Evolutionary conservation across 2,329 filamentous ascomycete species (phyloP).

Genomic region (Didymella pinodella): DNA sequence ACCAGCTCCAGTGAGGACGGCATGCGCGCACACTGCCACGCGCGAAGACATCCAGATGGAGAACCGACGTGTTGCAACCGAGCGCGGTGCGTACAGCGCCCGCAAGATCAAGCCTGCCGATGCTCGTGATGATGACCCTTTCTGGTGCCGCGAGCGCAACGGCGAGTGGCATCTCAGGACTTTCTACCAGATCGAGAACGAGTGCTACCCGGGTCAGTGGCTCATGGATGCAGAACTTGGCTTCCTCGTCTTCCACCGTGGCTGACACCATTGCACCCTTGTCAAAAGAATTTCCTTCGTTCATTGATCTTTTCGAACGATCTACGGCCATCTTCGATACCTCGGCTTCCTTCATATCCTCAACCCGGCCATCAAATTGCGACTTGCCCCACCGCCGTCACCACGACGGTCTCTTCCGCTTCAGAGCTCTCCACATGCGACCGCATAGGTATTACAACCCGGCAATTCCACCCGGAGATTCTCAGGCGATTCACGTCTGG

Average conservation of each 20-base stretch:
- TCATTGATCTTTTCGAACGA: neutral
- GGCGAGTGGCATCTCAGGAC: slow-evolving; percentile 48
- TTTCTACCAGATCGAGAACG: slow-evolving; percentile 51
- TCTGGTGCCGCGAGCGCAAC: slow-evolving; percentile 50
- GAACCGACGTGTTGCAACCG: slow-evolving; percentile 41
- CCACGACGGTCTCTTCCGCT: neutral
- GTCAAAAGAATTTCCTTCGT: neutral
- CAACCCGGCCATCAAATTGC: slow-evolving; percentile 1
- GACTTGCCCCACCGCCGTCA: neutral
- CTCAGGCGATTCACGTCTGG: neutral
- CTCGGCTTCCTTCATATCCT: neutral
- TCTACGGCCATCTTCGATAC: slow-evolving; percentile 1
- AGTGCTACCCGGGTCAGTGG: slow-evolving; percentile 50
- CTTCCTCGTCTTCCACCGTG: slow-evolving; percentile 45
- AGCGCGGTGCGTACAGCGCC: slow-evolving; percentile 43
- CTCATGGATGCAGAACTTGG: slow-evolving; percentile 45
- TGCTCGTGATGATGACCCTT: slow-evolving; percentile 44
- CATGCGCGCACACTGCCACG: slow-evolving; percentile 25
- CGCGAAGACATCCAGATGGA: slow-evolving; percentile 43
- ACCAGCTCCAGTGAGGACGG: slow-evolving; percentile 20
- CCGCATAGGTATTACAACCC: no score
- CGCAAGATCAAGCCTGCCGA: slow-evolving; percentile 45
- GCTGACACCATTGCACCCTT: slow-evolving; percentile 17
- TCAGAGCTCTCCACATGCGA: neutral
- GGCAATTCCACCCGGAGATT: neutral